These are phyloP conservation scores for Cynanchum wilfordii DNA, from an alignment of 257 asterid species.

Conservation along the genomic window DNA sequence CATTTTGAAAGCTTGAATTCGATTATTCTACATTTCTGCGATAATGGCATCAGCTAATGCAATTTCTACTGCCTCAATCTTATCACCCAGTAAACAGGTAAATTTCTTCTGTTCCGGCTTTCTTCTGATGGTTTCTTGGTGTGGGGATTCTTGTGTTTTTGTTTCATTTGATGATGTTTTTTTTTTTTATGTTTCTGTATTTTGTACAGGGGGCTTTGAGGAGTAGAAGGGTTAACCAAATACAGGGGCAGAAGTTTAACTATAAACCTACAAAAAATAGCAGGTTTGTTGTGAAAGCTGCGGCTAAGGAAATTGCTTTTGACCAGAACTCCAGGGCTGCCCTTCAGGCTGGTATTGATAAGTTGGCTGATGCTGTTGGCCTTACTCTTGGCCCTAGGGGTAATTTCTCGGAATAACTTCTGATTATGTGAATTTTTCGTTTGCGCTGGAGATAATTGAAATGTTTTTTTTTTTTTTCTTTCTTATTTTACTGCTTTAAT, in stretches of 20 bases:
- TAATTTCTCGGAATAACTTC: conserved; percentile 17
- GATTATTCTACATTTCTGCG: neutral
- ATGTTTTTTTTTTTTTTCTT: too few species aligned
- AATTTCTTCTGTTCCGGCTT: neutral
- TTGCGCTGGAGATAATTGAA: too few species aligned
- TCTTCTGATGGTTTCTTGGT: conserved; percentile 5
- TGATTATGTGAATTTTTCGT: neutral
- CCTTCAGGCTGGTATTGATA: conserved; percentile 90
- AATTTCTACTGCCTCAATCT: conserved; percentile 58
- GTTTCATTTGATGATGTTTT: neutral
- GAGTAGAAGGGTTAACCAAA: conserved; percentile 51
- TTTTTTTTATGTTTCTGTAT: neutral
- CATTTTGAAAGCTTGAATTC: neutral
- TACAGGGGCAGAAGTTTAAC: conserved; percentile 58
- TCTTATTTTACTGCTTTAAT: neutral
- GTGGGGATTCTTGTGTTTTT: neutral
- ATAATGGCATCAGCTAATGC: conserved; percentile 93
- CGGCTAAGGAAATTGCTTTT: conserved; percentile 87
- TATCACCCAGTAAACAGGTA: conserved; percentile 59
- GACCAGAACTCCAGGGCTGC: conserved; percentile 88
- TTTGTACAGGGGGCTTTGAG: conserved; percentile 48
- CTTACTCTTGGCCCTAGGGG: conserved; percentile 98
- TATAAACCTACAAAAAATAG: conserved; percentile 44
- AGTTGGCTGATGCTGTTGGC: conserved; percentile 92
- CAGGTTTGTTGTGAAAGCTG: conserved; percentile 72